A percentile compares a stretch with the other conserved stretches of the same genome.
Conservation (phyloP, 345 rosid genomes). For the Firmiana major region DNA sequence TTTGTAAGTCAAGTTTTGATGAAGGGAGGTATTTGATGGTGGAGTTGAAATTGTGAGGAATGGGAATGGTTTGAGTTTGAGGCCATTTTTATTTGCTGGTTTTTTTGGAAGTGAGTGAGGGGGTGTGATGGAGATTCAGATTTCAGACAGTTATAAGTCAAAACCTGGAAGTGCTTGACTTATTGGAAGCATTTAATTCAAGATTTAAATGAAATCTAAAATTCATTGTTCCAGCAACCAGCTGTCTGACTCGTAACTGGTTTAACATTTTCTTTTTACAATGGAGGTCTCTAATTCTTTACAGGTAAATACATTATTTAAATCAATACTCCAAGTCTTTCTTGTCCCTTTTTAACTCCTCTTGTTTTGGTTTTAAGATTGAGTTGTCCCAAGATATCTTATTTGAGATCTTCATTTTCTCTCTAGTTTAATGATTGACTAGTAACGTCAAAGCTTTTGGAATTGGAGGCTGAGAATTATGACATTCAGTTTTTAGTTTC, state of each 20-base stretch:
- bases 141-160: constrained; percentile 17
- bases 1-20: neutral
- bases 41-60: constrained; percentile 20
- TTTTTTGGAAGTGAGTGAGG: constrained; percentile 26
- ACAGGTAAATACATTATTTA: no score
- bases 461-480: neutral
- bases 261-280: neutral
- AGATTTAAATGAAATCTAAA: neutral
- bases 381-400: no score
- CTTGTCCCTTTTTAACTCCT: no score
- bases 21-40: neutral
- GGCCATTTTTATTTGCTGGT: constrained; percentile 31
- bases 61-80: constrained; percentile 15
- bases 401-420: no score
- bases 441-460: no score
- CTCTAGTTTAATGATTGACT: no score
- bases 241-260: neutral
- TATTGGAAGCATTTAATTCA: neutral
- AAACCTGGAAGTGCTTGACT: neutral
- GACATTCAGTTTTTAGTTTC: neutral
- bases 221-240: neutral
- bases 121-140: constrained; percentile 24
- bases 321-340: no score
- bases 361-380: neutral
- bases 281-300: no score